Percentiles rank a stretch among this genome's conserved stretches.
Evolutionary conservation across 352 stramenopile genomes (phyloP).

Genomic region (Globisporangium paroecandrum): DNA sequence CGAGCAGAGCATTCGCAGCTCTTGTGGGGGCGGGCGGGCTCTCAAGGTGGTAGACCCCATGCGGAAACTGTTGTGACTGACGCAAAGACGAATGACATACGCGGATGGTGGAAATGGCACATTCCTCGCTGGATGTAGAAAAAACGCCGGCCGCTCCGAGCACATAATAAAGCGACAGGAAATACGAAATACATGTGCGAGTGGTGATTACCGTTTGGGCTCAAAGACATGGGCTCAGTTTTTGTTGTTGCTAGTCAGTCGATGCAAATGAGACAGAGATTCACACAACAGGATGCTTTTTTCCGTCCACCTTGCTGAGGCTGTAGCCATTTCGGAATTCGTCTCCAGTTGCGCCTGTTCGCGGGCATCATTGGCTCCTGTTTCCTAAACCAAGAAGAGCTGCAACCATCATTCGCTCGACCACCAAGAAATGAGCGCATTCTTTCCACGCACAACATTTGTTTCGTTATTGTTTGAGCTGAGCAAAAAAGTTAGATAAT

Average conservation of each 20-base stretch:
- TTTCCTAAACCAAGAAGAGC: no score
- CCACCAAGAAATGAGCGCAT: no score
- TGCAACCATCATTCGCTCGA: no score
- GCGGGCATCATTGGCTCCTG: background rate
- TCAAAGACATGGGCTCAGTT: background rate
- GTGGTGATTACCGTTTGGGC: background rate
- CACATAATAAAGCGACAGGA: background rate
- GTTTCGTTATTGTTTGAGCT: background rate
- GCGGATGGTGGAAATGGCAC: background rate
- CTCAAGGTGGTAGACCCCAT: background rate
- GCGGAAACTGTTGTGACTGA: no score
- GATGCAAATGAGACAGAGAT: conserved; percentile 2
- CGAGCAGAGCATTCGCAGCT: background rate
- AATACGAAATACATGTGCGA: background rate
- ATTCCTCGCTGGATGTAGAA: background rate
- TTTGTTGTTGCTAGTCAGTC: background rate
- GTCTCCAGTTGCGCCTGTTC: background rate
- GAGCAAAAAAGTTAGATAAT: background rate
- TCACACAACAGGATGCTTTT: conserved; percentile 1
- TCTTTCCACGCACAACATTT: background rate
- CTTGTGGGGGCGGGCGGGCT: background rate
- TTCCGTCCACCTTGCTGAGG: background rate
- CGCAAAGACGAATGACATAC: background rate
- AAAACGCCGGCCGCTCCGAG: background rate
- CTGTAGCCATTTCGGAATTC: background rate